Percentiles rank a stretch among this genome's conserved stretches.
phyloP scores from a whole-genome alignment of 2,329 filamentous ascomycete genomes.

The Phialophora verrucosa region DNA sequence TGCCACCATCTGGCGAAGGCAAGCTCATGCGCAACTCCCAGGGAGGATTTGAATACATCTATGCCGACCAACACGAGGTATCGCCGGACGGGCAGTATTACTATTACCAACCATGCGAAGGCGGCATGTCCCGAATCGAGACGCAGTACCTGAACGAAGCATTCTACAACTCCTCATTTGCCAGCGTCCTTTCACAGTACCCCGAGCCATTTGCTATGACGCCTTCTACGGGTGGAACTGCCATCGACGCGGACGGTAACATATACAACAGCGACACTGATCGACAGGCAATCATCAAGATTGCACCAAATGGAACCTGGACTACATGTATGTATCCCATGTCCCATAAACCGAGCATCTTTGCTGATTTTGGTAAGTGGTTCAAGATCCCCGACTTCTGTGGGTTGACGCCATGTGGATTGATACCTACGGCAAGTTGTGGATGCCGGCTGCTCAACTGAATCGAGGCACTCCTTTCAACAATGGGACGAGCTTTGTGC shows the following conservation, averaged over 20 bases:
- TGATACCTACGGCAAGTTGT: slow-evolving; percentile 24
- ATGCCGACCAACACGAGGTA: slow-evolving; percentile 49
- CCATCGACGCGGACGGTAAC: slow-evolving; percentile 48
- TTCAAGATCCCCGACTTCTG: slow-evolving; percentile 28
- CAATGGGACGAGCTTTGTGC: slow-evolving; percentile 18
- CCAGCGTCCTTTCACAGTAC: slow-evolving; percentile 39
- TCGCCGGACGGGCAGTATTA: slow-evolving; percentile 47
- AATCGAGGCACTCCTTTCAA: slow-evolving; percentile 29
- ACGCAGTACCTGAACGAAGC: slow-evolving; percentile 45
- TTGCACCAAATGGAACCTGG: slow-evolving; percentile 29
- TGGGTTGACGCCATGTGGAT: slow-evolving; percentile 35
- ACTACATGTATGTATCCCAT: slow-evolving; percentile 13
- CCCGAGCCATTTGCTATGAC: slow-evolving; percentile 45
- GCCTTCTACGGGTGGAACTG: slow-evolving; percentile 47
- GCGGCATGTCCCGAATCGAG: slow-evolving; percentile 46
- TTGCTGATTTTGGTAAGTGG: slow-evolving; percentile 14
- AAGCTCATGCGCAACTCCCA: slow-evolving; percentile 38
- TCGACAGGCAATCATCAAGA: slow-evolving; percentile 28
- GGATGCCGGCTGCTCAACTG: slow-evolving; percentile 33
- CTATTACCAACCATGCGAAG: slow-evolving; percentile 48
- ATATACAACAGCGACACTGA: slow-evolving; percentile 48
- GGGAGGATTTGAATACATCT: slow-evolving; percentile 39
- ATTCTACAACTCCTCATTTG: slow-evolving; percentile 44
- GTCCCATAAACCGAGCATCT: not conserved
- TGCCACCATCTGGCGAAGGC: slow-evolving; percentile 44